Base-by-base conservation (phyloP, 2,329 filamentous ascomycete species). In the Venturia effusa region DNA sequence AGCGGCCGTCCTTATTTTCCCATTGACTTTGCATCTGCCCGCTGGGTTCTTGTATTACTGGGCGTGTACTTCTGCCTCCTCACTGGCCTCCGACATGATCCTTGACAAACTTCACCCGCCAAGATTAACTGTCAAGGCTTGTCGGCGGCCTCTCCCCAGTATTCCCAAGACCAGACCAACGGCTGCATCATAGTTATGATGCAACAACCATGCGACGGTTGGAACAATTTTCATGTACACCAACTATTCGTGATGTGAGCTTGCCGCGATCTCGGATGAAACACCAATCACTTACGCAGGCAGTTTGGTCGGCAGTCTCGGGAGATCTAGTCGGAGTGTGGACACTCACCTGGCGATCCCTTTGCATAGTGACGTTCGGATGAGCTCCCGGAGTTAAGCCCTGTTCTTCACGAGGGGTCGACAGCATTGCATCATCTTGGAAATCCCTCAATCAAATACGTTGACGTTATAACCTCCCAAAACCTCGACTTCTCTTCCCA, bases 31-130 rank as follows among this genome's bases (percentile, higher is more conserved):
- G 59, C 27, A 54, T 24, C 8, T 60, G 13, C 63, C 63, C 10
- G 60, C 59, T 22, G 63, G 63, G 6, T 39, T 64, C 27, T 24
- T 64, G 59, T 62, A 62, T 30, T 64, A 64, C n/a, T 64, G 63
- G 63, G 59, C 19, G 22, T 64, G 59, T 13, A 63, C 61, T 40
- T 59, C 59, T 27, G 60, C 37, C 40, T 63, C 32, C 34, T 40
- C 54, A 17, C 40, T 64, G 37, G 34, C 4, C n/a, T 27, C 55
- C 13, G 59, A 59, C 51, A 19, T 45, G 7, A 15, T 60, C n/a
- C 19, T 64, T 4, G 55, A 61, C 48, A 34, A 30, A 15, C 5
- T 48, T 7, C 24, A 41, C n/a, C 62, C 55, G n/a, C 62, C 43
- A 6, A 37, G 61, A 32, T 41, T 37, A 15, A 17, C 8, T 27